Conservation (phyloP, 441 rosid species). For the Syzygium malaccense region DNA sequence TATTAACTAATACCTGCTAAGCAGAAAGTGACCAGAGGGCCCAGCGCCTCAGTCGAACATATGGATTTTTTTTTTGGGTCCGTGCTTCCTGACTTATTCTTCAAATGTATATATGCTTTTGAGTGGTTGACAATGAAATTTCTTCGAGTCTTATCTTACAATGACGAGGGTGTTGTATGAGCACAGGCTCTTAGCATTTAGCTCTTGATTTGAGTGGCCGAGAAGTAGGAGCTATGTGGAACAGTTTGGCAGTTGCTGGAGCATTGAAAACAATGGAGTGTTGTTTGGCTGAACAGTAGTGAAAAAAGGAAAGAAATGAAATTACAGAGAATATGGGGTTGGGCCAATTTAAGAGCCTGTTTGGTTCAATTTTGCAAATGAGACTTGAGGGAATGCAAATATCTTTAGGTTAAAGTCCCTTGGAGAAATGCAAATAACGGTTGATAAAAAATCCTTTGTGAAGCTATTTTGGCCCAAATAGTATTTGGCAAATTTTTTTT, state of each 20-base stretch:
- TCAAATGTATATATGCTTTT: background rate
- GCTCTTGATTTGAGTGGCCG: background rate
- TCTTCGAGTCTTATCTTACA: background rate
- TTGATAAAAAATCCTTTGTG: too few relatives aligned
- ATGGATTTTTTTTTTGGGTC: background rate
- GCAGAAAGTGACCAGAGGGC: background rate
- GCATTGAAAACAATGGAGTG: background rate
- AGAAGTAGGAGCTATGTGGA: background rate
- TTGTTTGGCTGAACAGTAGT: background rate
- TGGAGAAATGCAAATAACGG: too few relatives aligned
- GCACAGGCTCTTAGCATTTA: background rate
- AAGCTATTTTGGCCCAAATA: too few relatives aligned
- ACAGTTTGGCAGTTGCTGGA: background rate
- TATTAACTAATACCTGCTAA: background rate
- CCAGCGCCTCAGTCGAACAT: background rate
- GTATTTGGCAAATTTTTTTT: too few relatives aligned
- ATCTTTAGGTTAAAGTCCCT: too few relatives aligned
- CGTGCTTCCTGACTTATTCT: background rate
- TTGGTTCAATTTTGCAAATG: too few relatives aligned
- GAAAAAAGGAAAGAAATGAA: background rate
- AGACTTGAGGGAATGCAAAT: too few relatives aligned
- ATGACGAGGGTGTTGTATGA: background rate
- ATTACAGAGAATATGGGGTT: background rate
- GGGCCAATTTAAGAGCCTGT: background rate
- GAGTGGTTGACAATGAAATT: background rate